These are phyloP conservation scores for Podaxis sp. DNA, from an alignment of 768 basidiomycete genomes.

Conservation along the genomic window DNA sequence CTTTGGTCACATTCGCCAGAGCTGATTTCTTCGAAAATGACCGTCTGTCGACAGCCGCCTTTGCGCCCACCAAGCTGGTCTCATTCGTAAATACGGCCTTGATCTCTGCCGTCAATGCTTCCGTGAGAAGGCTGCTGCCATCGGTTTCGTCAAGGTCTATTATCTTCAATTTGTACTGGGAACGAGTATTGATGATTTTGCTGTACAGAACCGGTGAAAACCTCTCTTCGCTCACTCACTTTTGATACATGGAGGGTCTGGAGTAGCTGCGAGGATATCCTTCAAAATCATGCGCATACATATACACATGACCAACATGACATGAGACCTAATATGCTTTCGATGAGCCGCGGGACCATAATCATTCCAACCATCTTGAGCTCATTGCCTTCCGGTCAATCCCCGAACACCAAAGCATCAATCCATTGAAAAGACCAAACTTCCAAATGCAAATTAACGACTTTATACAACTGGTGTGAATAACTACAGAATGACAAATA, in stretches of 20 bases:
- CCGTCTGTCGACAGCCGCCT: slow-evolving; percentile 65
- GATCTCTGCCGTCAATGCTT: slow-evolving; percentile 99
- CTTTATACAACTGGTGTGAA: slow-evolving; percentile 58
- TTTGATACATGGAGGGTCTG: slow-evolving; percentile 3
- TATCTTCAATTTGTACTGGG: too few relatives aligned
- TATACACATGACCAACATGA: not conserved
- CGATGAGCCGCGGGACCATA: not conserved
- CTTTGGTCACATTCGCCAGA: not conserved
- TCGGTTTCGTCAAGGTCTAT: slow-evolving; percentile 89
- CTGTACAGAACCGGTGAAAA: slow-evolving; percentile 28
- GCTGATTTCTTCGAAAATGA: slow-evolving; percentile 8
- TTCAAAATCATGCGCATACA: slow-evolving; percentile 4
- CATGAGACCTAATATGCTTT: slow-evolving; percentile 4
- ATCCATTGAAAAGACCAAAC: slow-evolving; percentile 5
- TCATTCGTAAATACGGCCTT: slow-evolving; percentile 96
- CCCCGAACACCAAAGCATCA: not conserved
- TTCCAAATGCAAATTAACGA: slow-evolving; percentile 39
- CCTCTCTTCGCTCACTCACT: not conserved
- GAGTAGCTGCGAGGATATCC: not conserved
- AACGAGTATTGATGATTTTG: not conserved
- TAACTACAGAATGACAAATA: slow-evolving; percentile 75
- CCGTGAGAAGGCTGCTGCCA: slow-evolving; percentile 92
- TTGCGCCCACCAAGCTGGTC: slow-evolving; percentile 96
- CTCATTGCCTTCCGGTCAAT: not conserved
- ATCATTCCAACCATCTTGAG: not conserved